Percentiles rank a stretch among this genome's conserved stretches.
These are phyloP conservation scores for Eucalyptus pumila DNA, from an alignment of 345 rosid species.

Conservation along the genomic window DNA sequence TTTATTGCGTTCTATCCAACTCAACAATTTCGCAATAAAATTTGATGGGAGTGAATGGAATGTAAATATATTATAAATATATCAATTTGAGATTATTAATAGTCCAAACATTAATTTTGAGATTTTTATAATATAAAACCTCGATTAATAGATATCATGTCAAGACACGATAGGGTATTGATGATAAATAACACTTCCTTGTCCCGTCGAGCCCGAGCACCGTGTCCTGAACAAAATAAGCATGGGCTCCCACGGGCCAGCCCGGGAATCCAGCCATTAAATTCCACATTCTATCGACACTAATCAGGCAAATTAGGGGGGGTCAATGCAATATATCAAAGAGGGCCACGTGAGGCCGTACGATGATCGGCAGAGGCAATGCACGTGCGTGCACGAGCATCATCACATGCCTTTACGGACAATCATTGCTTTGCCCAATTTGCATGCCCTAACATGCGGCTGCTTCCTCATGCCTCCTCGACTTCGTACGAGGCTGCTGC, in stretches of 20 bases:
- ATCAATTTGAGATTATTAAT: too few species aligned
- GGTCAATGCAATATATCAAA: background rate
- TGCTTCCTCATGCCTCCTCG: background rate
- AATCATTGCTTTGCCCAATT: background rate
- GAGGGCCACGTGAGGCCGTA: background rate
- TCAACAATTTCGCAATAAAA: too few species aligned
- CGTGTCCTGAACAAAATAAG: background rate
- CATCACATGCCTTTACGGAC: background rate
- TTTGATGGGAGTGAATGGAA: too few species aligned
- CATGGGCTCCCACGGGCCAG: background rate
- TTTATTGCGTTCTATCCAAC: fast-evolving
- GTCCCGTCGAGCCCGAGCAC: background rate
- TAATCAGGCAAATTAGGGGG: background rate
- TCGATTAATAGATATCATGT: background rate
- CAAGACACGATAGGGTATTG: background rate
- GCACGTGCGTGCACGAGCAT: background rate
- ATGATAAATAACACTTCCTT: background rate
- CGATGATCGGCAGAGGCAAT: background rate
- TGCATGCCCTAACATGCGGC: background rate
- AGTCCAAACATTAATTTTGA: too few species aligned
- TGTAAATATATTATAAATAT: too few species aligned
- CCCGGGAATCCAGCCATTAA: background rate
- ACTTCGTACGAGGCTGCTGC: background rate
- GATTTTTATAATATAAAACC: too few species aligned
- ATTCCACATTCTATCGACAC: background rate